Base-by-base conservation (phyloP, 306 rosid species). In the Arachis stenosperma region DNA sequence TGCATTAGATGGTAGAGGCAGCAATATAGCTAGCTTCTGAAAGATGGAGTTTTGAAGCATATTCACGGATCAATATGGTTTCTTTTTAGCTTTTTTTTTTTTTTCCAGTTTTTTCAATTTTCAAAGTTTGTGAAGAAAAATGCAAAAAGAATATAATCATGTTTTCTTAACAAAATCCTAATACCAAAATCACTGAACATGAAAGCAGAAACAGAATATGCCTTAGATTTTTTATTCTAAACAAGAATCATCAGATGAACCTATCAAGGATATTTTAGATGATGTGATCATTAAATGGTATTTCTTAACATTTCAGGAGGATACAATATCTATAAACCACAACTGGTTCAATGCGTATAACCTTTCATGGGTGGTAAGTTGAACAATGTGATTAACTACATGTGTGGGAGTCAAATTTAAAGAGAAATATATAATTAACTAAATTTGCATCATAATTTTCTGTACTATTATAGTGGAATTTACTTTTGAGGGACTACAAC, bases 261-360 rank as follows among this genome's bases (percentile, higher is more conserved):
- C 63, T 59, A 44, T 57, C 46, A 27, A 27, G 66, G 61, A 58
- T 52, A 40, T 66, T 54, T 52, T 39, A 55, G 63, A 50, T 62
- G 68, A 69, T 40, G 65, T 69, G 72, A 67, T 79, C 2, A 44
- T 69, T 73, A 69, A 61, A 60, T 29, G 48, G 8, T 69, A 56
- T 70, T 5, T 74, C 75, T 76, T 78, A 60, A 78, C 59, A 67
- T 88, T 86, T 83, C 97, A 94, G 97, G 99, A 94, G 83, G 96
- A 90, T 75, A 88, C 97, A 6, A 80, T 91, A 71, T 91, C 97
- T 71, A 94, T 94, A 74, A 89, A 94, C 82, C 96, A 91, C 90
- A 94, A 94, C 77, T 94, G 99, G 96, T 91, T 94, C 88, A 94
- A 91, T 56, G 88, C 83, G 62, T 83, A 78, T 85, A 94, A 85